Evolutionary conservation across 2,329 filamentous ascomycete genomes (phyloP).

Genomic region (Cyphellophora attinorum): DNA sequence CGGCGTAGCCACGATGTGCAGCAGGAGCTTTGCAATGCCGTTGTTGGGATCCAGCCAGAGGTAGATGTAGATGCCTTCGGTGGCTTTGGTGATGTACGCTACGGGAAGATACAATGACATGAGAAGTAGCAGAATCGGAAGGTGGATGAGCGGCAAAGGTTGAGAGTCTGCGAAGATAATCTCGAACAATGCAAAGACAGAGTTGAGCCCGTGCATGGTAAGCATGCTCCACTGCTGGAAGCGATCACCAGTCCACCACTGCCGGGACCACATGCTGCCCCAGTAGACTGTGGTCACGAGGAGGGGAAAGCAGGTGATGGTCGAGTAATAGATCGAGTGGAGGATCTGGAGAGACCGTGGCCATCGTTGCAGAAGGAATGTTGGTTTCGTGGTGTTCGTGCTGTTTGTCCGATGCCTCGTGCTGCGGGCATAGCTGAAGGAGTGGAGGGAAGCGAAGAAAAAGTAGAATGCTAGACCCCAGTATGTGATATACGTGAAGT

Average conservation of each 20-base stretch:
- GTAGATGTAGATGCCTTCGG: conserved; percentile 68
- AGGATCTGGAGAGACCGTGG: conserved; percentile 55
- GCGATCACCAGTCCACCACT: conserved; percentile 45
- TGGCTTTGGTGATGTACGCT: conserved; percentile 62
- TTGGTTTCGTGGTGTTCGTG: no score
- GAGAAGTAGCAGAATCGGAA: conserved; percentile 60
- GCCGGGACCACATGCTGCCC: conserved; percentile 46
- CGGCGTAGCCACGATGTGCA: conserved; percentile 6
- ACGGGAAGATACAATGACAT: conserved; percentile 63
- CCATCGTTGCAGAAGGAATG: conserved; percentile 47
- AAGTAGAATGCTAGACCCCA: conserved; percentile 79
- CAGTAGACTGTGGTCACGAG: conserved; percentile 65
- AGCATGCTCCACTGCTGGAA: conserved; percentile 41
- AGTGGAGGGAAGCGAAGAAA: conserved; percentile 58
- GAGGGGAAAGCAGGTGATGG: conserved; percentile 54
- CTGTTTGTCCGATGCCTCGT: no score
- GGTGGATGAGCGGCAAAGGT: conserved; percentile 54
- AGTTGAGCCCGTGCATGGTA: conserved; percentile 67
- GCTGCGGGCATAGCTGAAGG: conserved; percentile 52
- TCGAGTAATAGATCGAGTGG: conserved; percentile 56
- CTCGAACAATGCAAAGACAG: conserved; percentile 63
- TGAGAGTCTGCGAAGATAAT: conserved; percentile 58
- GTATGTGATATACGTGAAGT: conserved; percentile 73
- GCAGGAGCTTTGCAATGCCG: neutral
- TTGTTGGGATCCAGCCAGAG: conserved; percentile 58